These are phyloP conservation scores for Myriosclerotinia scirpicola DNA, from an alignment of 2,329 filamentous ascomycete genomes.

Conservation along the genomic window DNA sequence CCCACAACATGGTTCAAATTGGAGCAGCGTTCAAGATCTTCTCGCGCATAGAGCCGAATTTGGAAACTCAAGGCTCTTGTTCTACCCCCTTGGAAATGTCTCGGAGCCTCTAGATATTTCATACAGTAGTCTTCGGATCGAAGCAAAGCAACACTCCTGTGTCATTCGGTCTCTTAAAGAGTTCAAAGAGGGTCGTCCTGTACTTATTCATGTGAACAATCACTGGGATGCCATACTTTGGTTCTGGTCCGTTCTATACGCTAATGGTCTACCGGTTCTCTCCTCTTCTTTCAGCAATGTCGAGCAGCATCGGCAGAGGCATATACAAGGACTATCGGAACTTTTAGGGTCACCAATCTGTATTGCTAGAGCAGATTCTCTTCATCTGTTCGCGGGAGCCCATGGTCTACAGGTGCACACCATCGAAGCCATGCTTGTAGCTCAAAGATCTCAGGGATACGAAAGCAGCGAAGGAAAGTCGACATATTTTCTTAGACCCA, in stretches of 20 bases:
- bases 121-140: not conserved
- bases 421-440: constrained; percentile 8
- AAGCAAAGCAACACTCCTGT: not conserved
- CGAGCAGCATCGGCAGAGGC: constrained; percentile 33
- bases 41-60: not conserved
- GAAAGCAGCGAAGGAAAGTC: not conserved
- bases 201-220: constrained; percentile 41
- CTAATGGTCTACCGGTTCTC: constrained; percentile 43
- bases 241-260: constrained; percentile 45
- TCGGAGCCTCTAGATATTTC: not conserved
- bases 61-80: not conserved
- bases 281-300: constrained; percentile 41
- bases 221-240: constrained; percentile 44
- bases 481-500: constrained; percentile 25
- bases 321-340: constrained; percentile 36
- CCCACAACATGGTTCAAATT: not conserved
- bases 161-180: not conserved
- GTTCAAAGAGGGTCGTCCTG: not conserved
- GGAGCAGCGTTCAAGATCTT: not conserved
- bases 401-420: constrained; percentile 6
- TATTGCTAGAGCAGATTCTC: constrained; percentile 17
- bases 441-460: not conserved
- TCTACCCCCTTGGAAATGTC: not conserved
- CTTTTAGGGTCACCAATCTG: constrained; percentile 22
- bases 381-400: constrained; percentile 9